These are phyloP conservation scores for Colletotrichum sp. DNA, from an alignment of 2,329 filamentous ascomycete genomes.

Conservation along the genomic window DNA sequence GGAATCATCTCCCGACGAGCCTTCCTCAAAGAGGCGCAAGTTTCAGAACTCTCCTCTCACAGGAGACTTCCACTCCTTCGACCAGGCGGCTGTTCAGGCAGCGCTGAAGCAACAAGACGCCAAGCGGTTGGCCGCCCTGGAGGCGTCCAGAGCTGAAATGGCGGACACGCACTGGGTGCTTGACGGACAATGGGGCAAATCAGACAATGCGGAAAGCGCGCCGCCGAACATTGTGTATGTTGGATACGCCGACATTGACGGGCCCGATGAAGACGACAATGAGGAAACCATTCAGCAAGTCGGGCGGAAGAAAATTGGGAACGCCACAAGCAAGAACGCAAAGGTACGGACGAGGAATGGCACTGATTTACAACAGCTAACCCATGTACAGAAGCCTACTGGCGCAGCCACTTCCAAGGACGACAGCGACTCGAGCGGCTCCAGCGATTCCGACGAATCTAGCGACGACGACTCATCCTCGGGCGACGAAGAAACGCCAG, in stretches of 20 bases:
- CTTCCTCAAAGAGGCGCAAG: slow-evolving; percentile 68
- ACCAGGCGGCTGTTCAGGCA: slow-evolving; percentile 64
- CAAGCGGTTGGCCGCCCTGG: slow-evolving; percentile 64
- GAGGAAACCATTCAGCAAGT: slow-evolving; percentile 35
- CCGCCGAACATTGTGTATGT: slow-evolving; percentile 64
- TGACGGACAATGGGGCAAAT: slow-evolving; percentile 44
- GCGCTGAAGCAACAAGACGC: slow-evolving; percentile 71
- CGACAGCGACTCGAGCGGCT: slow-evolving; percentile 29
- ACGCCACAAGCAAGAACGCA: slow-evolving; percentile 27
- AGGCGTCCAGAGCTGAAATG: slow-evolving; percentile 63
- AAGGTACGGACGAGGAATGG: slow-evolving; percentile 27
- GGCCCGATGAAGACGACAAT: slow-evolving; percentile 31
- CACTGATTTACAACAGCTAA: neutral
- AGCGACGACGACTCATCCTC: slow-evolving; percentile 4
- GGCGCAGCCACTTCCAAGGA: slow-evolving; percentile 17
- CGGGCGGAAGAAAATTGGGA: slow-evolving; percentile 40
- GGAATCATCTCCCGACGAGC: slow-evolving; percentile 51
- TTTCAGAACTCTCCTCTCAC: slow-evolving; percentile 35
- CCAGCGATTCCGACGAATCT: slow-evolving; percentile 20
- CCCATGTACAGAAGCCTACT: slow-evolving; percentile 22
- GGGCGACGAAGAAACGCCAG: slow-evolving; percentile 1
- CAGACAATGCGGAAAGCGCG: slow-evolving; percentile 18
- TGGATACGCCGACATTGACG: slow-evolving; percentile 56
- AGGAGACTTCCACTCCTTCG: slow-evolving; percentile 47
- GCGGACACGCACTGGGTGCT: slow-evolving; percentile 81